Conservation (phyloP, 371 early-diverging fungal species). For the Saksenaea oblongispora region DNA sequence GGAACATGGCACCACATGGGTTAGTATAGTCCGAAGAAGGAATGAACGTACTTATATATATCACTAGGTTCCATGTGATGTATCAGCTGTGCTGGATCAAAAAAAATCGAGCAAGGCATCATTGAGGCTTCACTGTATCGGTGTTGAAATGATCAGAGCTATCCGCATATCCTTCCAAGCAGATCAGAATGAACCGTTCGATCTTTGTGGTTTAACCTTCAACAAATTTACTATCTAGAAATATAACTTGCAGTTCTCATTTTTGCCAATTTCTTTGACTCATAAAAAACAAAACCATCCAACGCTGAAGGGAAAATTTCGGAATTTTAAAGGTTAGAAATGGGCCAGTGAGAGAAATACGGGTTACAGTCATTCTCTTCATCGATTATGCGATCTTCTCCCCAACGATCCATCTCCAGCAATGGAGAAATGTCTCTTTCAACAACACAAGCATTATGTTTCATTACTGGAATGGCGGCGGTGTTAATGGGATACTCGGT, state of each 20-base stretch:
- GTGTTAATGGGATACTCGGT: conserved; percentile 63
- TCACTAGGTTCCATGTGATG: conserved; percentile 22
- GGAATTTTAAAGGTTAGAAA: neutral
- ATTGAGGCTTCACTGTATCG: conserved; percentile 24
- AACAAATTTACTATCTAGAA: conserved; percentile 38
- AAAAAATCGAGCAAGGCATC: conserved; percentile 6
- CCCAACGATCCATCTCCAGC: neutral
- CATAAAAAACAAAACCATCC: neutral
- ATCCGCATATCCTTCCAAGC: conserved; percentile 25
- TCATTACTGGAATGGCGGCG: conserved; percentile 50
- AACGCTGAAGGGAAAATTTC: neutral
- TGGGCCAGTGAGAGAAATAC: neutral
- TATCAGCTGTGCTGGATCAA: neutral
- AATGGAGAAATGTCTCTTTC: neutral
- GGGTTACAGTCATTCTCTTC: neutral
- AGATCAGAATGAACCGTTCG: conserved; percentile 26
- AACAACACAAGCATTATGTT: conserved; percentile 28
- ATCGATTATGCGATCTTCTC: neutral
- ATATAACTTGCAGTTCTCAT: neutral
- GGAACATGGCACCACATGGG: conserved; percentile 3
- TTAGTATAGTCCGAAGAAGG: neutral
- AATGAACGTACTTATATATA: neutral
- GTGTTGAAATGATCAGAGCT: conserved; percentile 18
- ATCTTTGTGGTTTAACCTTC: conserved; percentile 39
- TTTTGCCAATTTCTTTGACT: neutral